Percentiles rank a stretch among this genome's conserved stretches.
phyloP scores from a whole-genome alignment of 441 rosid species.

The Viola pubescens region DNA sequence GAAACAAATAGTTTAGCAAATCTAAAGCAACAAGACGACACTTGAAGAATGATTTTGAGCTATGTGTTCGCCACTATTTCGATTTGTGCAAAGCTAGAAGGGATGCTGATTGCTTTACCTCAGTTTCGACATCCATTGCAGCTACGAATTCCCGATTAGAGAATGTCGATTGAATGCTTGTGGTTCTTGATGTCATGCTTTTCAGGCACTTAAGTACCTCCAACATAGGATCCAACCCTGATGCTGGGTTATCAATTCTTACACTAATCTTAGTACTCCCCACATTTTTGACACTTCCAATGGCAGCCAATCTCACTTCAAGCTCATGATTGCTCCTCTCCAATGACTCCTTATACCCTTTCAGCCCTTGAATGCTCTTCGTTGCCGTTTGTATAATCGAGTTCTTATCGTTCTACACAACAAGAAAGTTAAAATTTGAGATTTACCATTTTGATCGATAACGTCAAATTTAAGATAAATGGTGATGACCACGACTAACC shows the following conservation, averaged over 20 bases:
- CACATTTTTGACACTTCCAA: background rate
- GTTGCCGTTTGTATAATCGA: constrained; percentile 33
- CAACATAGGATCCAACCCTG: constrained; percentile 42
- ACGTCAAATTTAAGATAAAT: background rate
- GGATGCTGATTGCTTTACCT: constrained; percentile 14
- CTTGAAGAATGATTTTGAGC: too few relatives aligned
- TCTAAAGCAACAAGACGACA: background rate
- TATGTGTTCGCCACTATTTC: background rate
- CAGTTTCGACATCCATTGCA: constrained; percentile 27
- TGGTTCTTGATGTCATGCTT: constrained; percentile 24
- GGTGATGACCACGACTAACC: constrained; percentile 23
- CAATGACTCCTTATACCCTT: constrained; percentile 25
- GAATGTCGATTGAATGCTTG: constrained; percentile 27
- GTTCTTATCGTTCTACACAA: constrained; percentile 45
- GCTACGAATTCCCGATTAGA: constrained; percentile 29
- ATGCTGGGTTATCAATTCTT: constrained; percentile 30
- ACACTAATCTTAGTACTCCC: constrained; percentile 27
- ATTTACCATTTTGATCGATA: background rate
- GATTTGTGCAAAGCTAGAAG: background rate
- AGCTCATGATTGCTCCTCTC: constrained; percentile 29
- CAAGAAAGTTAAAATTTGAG: background rate
- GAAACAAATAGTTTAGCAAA: background rate
- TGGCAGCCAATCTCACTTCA: constrained; percentile 12
- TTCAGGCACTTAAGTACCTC: constrained; percentile 40
- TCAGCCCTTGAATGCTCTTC: constrained; percentile 31